Evolutionary conservation across 2,329 filamentous ascomycete genomes (phyloP).

Genomic region (Colletotrichum sublineola): DNA sequence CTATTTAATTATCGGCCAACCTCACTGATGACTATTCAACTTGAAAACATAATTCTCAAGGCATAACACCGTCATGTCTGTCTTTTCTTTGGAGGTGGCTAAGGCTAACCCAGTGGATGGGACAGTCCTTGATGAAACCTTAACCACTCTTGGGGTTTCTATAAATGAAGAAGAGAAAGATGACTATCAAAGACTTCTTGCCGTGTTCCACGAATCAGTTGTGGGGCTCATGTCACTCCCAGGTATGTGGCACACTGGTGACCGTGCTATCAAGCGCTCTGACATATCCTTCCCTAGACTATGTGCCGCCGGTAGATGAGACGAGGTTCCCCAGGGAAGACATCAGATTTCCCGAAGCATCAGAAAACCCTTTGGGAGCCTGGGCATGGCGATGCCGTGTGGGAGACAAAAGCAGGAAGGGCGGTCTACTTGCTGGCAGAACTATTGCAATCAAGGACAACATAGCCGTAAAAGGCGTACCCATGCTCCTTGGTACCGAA

Average conservation of each 20-base stretch:
- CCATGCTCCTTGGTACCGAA: slow-evolving; percentile 31
- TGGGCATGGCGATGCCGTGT: slow-evolving; percentile 52
- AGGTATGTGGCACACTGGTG: neutral
- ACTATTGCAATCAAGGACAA: slow-evolving; percentile 50
- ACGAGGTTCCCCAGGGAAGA: slow-evolving; percentile 12
- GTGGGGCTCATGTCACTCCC: slow-evolving; percentile 14
- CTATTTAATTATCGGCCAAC: too few species aligned
- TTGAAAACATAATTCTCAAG: neutral
- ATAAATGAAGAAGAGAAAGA: slow-evolving; percentile 13
- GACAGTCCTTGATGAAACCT: slow-evolving; percentile 13
- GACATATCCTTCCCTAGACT: neutral
- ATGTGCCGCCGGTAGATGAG: slow-evolving; percentile 12
- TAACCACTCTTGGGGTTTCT: slow-evolving; percentile 1
- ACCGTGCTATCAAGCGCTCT: too few species aligned
- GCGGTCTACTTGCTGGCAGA: slow-evolving; percentile 39
- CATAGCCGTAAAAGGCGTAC: slow-evolving; percentile 45
- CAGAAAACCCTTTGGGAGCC: slow-evolving; percentile 51
- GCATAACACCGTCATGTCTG: slow-evolving; percentile 6
- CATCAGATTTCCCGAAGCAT: slow-evolving; percentile 33
- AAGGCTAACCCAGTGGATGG: slow-evolving; percentile 21
- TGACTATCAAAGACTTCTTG: slow-evolving; percentile 28
- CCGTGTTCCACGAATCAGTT: slow-evolving; percentile 31
- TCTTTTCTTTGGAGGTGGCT: slow-evolving; percentile 29
- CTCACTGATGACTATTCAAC: too few species aligned
- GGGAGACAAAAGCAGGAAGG: slow-evolving; percentile 8